Base-by-base conservation (phyloP, 768 basidiomycete genomes). In the Leccinum rimulosum region DNA sequence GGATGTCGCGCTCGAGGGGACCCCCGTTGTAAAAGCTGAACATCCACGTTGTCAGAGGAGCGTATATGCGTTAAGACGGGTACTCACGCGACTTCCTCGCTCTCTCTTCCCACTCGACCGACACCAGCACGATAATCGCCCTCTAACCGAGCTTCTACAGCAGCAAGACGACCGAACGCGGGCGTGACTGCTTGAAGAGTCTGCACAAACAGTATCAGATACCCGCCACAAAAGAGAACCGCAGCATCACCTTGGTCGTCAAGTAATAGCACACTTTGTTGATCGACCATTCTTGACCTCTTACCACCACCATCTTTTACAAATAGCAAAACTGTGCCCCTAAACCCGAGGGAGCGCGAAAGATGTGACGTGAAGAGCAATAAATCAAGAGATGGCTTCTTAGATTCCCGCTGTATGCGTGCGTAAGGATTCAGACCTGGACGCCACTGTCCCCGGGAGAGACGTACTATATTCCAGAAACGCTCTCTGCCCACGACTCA, bases 51-150 rank as follows among this genome's bases (percentile, higher is more conserved):
- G 22, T 63, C 54, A 60, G 54, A 43, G 6, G 28, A 27, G 59
- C 1, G 49, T 54, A 38, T 51, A 55, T 50, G 50, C 50, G 31
- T 19, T 30, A 50, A 36, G 10, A 54, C 12, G 14, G 5, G 28
- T 54, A 82, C 91, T 68, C 62, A 89, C 85, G 96, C 96, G 36
- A 98, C 82, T 70, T 98, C 95, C 69, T 98, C 96, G 22, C 88
- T 85, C 66, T 98, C 95, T 60, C 94, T 76, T 0, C 90, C 93
- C 6, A 98, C 83, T 31, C 96, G 75, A 0, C 88, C 87, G 67
- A 98, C 87, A 0, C 93, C 95, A 0, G 86, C 84, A 19, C 96
- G 79, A 68, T 95, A 98, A 65, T 97, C 96, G 12, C 96, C 96
- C 66, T 98, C 84, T 33, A 98, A 74, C 31, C 86, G 82, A 0